Base-by-base conservation (phyloP, 176 grass and related monocot species). In the Paspalum vaginatum region DNA sequence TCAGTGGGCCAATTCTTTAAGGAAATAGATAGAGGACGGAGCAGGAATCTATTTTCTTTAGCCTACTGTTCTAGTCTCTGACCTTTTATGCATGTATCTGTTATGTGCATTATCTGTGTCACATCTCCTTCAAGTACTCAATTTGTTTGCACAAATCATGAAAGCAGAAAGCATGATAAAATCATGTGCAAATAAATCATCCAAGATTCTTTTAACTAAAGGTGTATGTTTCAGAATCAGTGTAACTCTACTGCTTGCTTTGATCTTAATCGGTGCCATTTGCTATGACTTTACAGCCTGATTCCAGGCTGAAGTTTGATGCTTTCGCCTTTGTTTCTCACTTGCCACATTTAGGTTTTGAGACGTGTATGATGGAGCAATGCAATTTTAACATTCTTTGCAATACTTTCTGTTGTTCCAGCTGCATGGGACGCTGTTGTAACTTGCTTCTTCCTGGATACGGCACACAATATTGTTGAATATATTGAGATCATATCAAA, bases 401-500 rank as follows among this genome's bases (percentile, higher is more conserved):
- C 20, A 61, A 70, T 58, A 49, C 71, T 39, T 20, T 76, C 13
- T 85, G 70, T 40, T 84, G 37, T 69, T 93, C 73, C 82, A 99
- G 96, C 78, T 82, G 81, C 88, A 81, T 99, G 96, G 96, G 96
- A 99, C 91, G 92, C 90, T 93, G 90, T 99, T 89, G 96, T 95
- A 57, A 95, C 92, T 37, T 99, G 92, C 77, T 99, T 99, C 82
- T 99, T 99, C 76, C 66, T 99, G 38, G 96, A 99, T 79, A 95
- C 90, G 7, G 90, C 96, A 64, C 96, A 95, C 74, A 99, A 99
- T 81, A 93, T 99, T 76, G 92, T 95, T 88, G 93, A 99, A 88
- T 99, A 99, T 68, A 91, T 95, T 74, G 93, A 99, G 77, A 95
- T 91, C 46, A 91, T 99, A 93, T 93, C 92, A 84, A 95, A 93